These are phyloP conservation scores for Phytophthora megakarya DNA, from an alignment of 352 stramenopile species.

Conservation along the genomic window DNA sequence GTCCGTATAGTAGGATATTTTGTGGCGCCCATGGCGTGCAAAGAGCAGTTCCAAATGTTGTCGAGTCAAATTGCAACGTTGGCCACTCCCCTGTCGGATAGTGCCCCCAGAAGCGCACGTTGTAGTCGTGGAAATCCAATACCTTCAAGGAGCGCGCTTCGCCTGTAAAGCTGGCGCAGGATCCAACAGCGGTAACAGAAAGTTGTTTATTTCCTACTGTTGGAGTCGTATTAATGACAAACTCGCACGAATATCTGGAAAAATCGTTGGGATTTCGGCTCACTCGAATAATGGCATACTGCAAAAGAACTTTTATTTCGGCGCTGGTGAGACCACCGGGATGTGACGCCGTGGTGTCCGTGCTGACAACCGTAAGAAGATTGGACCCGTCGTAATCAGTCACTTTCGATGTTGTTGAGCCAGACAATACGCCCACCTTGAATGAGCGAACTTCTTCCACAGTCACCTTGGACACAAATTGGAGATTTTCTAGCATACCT, in stretches of 20 bases:
- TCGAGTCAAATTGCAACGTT: conserved; percentile 58
- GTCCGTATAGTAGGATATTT: conserved; percentile 46
- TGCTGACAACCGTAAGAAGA: conserved; percentile 49
- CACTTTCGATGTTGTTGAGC: conserved; percentile 47
- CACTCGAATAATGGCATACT: conserved; percentile 63
- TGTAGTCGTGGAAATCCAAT: conserved; percentile 74
- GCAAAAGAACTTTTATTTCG: conserved; percentile 38
- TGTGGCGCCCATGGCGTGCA: conserved; percentile 45
- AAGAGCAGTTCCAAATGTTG: conserved; percentile 37
- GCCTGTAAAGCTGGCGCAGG: conserved; percentile 48
- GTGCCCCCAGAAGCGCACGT: conserved; percentile 70
- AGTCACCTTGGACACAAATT: conserved; percentile 48
- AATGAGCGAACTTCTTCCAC: conserved; percentile 62
- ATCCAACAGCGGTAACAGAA: conserved; percentile 32
- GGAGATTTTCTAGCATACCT: conserved; percentile 41
- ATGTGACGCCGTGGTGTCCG: conserved; percentile 7
- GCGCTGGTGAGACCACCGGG: conserved; percentile 33
- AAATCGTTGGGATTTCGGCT: conserved; percentile 78
- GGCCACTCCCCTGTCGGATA: conserved; percentile 79
- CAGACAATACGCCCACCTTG: conserved; percentile 59
- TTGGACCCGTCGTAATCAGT: conserved; percentile 36
- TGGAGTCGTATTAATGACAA: conserved; percentile 36
- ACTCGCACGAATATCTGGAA: conserved; percentile 64
- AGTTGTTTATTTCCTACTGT: conserved; percentile 28
- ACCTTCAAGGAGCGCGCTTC: conserved; percentile 60